Evolutionary conservation across 2,329 filamentous ascomycete genomes (phyloP), one percentile per base, ranked within the genome.

Genomic region (Aspergillus persii): DNA sequence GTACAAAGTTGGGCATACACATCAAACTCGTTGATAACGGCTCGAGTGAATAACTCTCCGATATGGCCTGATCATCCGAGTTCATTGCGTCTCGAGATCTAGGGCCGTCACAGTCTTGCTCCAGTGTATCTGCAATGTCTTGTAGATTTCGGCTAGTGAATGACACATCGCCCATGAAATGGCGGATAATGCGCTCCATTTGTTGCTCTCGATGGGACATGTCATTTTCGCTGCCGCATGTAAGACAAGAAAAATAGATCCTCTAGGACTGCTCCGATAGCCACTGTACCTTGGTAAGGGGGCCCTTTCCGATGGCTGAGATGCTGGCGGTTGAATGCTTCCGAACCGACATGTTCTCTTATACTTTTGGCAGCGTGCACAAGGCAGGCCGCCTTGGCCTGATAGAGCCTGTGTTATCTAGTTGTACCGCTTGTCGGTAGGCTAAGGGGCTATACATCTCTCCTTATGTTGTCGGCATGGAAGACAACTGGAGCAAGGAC

Each of bases 381-480:
- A 83, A 3, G 81, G 81, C 26, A 79, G 69, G 41, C 80, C 81
- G 30, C 80, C 81, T 54, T 82, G 79, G 61, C 80, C 62, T 64
- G 36, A 29, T 8, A n/a, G 27, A 4, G 3, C 27, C 27, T 54
- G 3, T 3, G 41, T 56, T 58, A 54, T 18, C 18, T 12, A 33
- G 15, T 8, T 8, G 26, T 2, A 41, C 46, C 48, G 23, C 29
- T 23, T 23, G 33, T 51, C 8, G 15, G 18, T 5, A 51, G 39
- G 12, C 26, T 6, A 52, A 26, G 29, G 26, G 47, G 3, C 27
- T 15, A 52, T 56, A 64, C 62, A 83, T 67, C 81, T 81, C 65
- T 83, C 80, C 61, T 83, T 83, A 56, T 79, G 73, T 58, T 79
- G 74, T 50, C 80, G 78, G 63, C 80, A 83, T 54, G 76, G 76